Base-by-base conservation (phyloP, 306 rosid species). In the Cicer yamashitae region DNA sequence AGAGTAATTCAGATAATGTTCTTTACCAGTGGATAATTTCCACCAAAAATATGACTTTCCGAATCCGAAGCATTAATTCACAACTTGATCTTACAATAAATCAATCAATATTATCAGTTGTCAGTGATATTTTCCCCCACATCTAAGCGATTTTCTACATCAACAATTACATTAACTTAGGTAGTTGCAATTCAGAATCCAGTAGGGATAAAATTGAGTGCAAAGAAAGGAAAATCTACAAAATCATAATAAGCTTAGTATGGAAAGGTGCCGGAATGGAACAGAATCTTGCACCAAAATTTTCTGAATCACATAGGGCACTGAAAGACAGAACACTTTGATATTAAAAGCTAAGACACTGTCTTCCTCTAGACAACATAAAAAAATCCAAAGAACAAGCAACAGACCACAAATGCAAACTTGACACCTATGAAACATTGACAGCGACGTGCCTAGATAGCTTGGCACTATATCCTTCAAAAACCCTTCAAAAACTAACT, bases 171-270 rank as follows among this genome's bases (percentile, higher is more conserved):
- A 7, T 53, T 2, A 15, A 43, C 57, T 34, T 30, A 10, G 9
- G 41, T 44, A 46, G 60, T 57, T 56, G 7, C 60, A 77, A 6
- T 57, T 11, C 60, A 34, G 69, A 67, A 68, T 15, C 68, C 61
- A 13, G 20, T 15, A 37, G 7, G 44, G 4, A 43, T 12, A 41
- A 39, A 17, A 20, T 70, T 50, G 57, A 39, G 8, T 20, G 18
- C 13, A 56, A 20, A 12, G 44, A 38, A 58, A 45, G 41, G 5
- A 34, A 10, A 7, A 51, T 7, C 2, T 2, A 17, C 52, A 67
- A 56, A 56, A 34, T 51, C 5, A 30, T 30, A 30, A 47, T 1
- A 48, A 20, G 20, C 40, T 45, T 6, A 18, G 13, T 5, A 8
- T 14, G 67, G 50, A 15, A 45, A 8, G 59, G 46, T 54, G 8